Evolutionary conservation across 1,284 basidiomycete species (phyloP).

Genomic region (Tilletia caries): DNA sequence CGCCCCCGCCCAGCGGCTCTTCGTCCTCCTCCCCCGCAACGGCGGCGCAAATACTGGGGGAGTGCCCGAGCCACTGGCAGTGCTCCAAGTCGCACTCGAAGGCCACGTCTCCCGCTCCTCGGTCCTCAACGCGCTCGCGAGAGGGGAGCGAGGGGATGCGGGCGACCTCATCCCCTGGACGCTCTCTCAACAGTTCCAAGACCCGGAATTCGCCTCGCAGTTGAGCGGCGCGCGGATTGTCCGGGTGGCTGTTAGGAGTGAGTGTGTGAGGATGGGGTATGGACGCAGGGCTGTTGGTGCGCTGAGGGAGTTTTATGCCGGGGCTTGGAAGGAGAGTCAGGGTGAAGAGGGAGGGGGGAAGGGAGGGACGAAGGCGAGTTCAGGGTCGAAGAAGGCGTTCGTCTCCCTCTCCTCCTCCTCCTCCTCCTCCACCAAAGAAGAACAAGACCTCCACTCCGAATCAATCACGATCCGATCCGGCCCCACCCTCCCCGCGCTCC

Average conservation of each 20-base stretch:
- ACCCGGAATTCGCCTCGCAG: constrained; percentile 79
- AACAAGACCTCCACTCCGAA: constrained; percentile 22
- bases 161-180: constrained; percentile 99
- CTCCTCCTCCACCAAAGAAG: neutral
- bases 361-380: neutral
- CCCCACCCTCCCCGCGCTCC: constrained; percentile 81
- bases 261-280: constrained; percentile 91
- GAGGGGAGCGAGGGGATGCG: constrained; percentile 71
- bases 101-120: constrained; percentile 83
- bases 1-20: constrained; percentile 93
- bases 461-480: constrained; percentile 68
- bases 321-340: neutral
- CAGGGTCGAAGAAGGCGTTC: constrained; percentile 5
- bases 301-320: constrained; percentile 80
- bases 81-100: constrained; percentile 83
- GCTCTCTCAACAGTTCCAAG: constrained; percentile 92
- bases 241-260: constrained; percentile 92
- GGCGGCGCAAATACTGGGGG: constrained; percentile 51
- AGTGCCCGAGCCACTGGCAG: constrained; percentile 70
- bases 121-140: constrained; percentile 78
- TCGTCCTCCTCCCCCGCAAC: constrained; percentile 68
- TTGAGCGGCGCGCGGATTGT: constrained; percentile 89
- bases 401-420: constrained; percentile 15
- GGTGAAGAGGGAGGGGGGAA: neutral
- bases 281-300: constrained; percentile 85